Conservation (phyloP, 495 filamentous ascomycete species). For the Penicillium coprophilum region DNA sequence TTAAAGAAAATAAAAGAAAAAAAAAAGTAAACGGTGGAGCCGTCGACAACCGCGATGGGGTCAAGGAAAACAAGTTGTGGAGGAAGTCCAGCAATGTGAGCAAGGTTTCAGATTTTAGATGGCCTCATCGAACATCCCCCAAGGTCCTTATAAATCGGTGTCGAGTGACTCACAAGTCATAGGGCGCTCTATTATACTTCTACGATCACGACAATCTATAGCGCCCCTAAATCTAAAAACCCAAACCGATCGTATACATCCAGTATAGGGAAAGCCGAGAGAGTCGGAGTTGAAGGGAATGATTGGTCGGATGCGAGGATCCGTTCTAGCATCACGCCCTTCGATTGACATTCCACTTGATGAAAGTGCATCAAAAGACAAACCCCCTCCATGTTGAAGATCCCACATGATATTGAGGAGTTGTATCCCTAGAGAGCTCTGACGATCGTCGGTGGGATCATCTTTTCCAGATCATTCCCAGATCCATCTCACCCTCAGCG, state of each 20-base stretch:
- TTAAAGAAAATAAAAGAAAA: constrained; percentile 4
- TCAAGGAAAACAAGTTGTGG: constrained; percentile 9
- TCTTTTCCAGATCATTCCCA: background rate
- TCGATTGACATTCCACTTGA: constrained; percentile 30
- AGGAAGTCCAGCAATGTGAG: constrained; percentile 12
- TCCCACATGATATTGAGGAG: background rate
- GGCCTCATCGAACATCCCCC: background rate
- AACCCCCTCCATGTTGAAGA: background rate
- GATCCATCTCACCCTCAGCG: background rate
- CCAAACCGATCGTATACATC: background rate
- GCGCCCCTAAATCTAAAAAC: background rate
- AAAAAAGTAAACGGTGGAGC: constrained; percentile 29
- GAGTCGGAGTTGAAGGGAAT: constrained; percentile 6
- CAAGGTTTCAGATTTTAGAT: background rate
- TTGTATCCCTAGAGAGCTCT: background rate
- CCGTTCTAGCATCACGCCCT: constrained; percentile 25
- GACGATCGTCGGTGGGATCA: background rate
- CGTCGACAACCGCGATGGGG: constrained; percentile 27
- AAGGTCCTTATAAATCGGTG: constrained; percentile 1
- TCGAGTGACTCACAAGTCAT: constrained; percentile 11
- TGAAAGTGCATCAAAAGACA: background rate
- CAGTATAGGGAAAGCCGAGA: constrained; percentile 7
- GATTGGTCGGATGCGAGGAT: constrained; percentile 14
- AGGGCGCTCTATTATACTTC: background rate
- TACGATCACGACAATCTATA: constrained; percentile 4